Evolutionary conservation across 805 yeast species (phyloP), one percentile per base, ranked within the genome.

Genomic region (Teunomyces panamensis): DNA sequence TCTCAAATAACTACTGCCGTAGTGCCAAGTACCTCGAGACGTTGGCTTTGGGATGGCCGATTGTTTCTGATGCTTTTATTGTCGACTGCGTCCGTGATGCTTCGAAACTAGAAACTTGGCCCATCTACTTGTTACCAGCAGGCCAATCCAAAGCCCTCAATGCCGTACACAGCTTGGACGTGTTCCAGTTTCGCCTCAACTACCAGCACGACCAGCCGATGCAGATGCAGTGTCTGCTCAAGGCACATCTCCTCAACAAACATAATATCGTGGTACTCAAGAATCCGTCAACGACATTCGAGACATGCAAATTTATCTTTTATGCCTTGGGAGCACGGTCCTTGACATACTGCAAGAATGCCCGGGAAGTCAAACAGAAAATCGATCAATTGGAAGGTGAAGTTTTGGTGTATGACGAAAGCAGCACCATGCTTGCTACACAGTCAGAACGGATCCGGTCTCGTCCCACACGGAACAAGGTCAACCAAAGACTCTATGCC

Each of bases 21-120:
- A 87, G 90, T 42, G 74, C 83, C 7, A 90, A 89, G 58, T 90
- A 85, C 60, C 61, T 90, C 8, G 94, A 88, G 57, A 81, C 85
- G 2, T 62, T 89, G 13, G 87, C 92, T 0, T 59, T 89, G 39
- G 91, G 92, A 2, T 89, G 96, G 96, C 97, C 97, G 2, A 77
- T 87, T 14, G 58, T 90, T 28, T 82, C 88, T 2, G 76, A 78
- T 47, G 59, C 65, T 7, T 89, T 78, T 53, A 68, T 89, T 3
- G 59, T 63, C 5, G 85, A 83, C 49, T 75, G 85, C 47, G 55
- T 79, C 2, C 53, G 58, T 1, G 58, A 59, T 42, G 48, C 55
- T 2, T 27, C 49, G 27, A 44, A 72, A 48, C 46, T 72, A 4
- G 50, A 58, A 0, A 51, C 62, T 20, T 79, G 92, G 79, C 64